Evolutionary conservation across 192 early-diverging fungal genomes (phyloP).

Genomic region (Funneliformis mosseae): DNA sequence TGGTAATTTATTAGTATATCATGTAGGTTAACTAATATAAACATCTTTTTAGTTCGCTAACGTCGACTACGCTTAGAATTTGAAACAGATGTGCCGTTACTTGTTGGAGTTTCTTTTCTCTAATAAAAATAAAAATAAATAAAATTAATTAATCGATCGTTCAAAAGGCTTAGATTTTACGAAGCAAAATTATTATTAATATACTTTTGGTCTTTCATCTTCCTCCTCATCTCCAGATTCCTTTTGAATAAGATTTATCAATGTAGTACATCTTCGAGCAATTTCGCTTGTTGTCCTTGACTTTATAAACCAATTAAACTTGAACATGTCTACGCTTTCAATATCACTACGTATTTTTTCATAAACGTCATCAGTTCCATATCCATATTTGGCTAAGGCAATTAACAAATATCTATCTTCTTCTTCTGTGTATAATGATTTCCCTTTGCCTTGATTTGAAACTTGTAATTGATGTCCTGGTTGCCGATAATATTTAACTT

Average conservation of each 20-base stretch:
- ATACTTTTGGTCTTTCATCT: slow-evolving; percentile 22
- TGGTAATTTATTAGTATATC: background rate
- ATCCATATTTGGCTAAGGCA: slow-evolving; percentile 83
- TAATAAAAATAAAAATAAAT: background rate
- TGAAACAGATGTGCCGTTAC: background rate
- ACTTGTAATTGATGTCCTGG: slow-evolving; percentile 76
- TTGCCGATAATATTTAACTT: slow-evolving; percentile 67
- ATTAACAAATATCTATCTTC: slow-evolving; percentile 98
- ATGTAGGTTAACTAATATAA: background rate
- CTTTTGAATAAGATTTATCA: slow-evolving; percentile 69
- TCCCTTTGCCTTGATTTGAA: slow-evolving; percentile 81
- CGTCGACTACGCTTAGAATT: background rate
- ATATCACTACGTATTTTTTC: slow-evolving; percentile 90
- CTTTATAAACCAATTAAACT: slow-evolving; percentile 99
- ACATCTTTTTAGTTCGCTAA: background rate
- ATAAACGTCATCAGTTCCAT: slow-evolving; percentile 90
- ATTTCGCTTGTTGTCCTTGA: slow-evolving; percentile 88
- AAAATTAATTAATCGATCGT: background rate
- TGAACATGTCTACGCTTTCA: slow-evolving; percentile 75
- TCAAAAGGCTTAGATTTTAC: background rate
- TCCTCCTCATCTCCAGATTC: slow-evolving; percentile 54
- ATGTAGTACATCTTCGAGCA: slow-evolving; percentile 79
- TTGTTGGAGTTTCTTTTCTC: background rate
- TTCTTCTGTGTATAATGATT: slow-evolving; percentile 87
- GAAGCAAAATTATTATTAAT: background rate